Base-by-base conservation (phyloP, 2,329 filamentous ascomycete genomes). In the Epichloe sibirici region DNA sequence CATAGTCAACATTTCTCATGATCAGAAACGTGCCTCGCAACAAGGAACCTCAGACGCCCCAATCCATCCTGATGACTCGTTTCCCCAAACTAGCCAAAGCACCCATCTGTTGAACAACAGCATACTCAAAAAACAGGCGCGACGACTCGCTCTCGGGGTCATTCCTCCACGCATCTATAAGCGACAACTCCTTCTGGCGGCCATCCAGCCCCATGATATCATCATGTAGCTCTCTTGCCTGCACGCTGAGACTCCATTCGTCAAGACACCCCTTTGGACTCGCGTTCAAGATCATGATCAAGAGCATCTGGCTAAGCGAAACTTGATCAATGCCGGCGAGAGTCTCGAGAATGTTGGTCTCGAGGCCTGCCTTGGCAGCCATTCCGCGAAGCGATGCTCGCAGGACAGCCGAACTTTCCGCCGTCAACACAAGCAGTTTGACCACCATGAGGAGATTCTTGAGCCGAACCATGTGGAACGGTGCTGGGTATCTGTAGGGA, bases 371-470 rank as follows among this genome's bases (percentile, higher is more conserved):
- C 2, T 55, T 57, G 3, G 48, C 65, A 48, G 51, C 55, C 52
- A 59, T 59, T 15, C 59, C 57, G 45, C 65, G 57, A 57, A 38
- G 55, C 59, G 38, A 53, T 57, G 8, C 65, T 57, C 37, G 57
- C 64, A 21, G 62, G 63, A 3, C 67, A 12, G 66, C 44, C 31
- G 47, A 44, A 39, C 35, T 63, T 6, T 73, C 68, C 0, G 73
- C 73, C 0, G 75, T 75, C 53, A 76, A 71, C 54, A 73, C 70
- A 5, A 82, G 63, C 2, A 80, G 65, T 55, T 77, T 77, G 45
- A 74, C 74, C 15, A 82, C 65, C 45, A 74, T 68, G 50, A 79
- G 66, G 11, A 81, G 60, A 11, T 72, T 71, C 59, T 77, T 78
- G 31, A 79, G 66, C 25, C 80, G 69, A 28, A 69, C 67, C 0